Evolutionary conservation across 805 yeast genomes (phyloP), one percentile per base, ranked within the genome.

Genomic region (Saccharomycopsis fermentans): DNA sequence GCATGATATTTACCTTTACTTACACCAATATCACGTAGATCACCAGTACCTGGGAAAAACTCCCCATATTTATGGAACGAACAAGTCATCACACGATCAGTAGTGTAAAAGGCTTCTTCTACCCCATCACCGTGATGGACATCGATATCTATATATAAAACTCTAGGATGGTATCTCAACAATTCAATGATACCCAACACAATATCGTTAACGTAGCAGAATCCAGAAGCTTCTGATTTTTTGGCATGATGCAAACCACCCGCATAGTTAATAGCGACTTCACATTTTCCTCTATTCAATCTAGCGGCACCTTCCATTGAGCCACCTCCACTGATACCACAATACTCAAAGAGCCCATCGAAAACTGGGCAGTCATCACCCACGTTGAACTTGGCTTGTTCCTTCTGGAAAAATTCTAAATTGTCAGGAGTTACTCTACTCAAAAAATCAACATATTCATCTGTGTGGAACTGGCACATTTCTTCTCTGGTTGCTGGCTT

Each of bases 401-500:
- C 97, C 66, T 88, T 89, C 64, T 87, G 81, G 68, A 90, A 89
- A 77, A 84, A 74, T 61, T 90, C 95, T 71, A 90, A 77, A 69
- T 90, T 91, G 70, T 91, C 97, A 6, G 97, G 97, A 16, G 96
- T 84, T 36, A 89, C 97, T 59, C 96, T 77, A 54, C 90, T 84
- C 62, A 91, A 74, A 69, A 94, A 94, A 71, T 94, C 97, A 60
- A 94, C 86, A 71, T 94, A 94, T 71, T 94, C 99, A 71, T 94
- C 98, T 2, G 98, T 90, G 71, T 94, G 99, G 73, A 94, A 92
- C 73, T 92, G 97, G 66, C 96, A 87, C 96, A 94, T 90, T 68
- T 94, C 99, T 72, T 92, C 96, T 69, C 89, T 87, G 17, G 98
- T 91, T 47, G 99, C 99, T 0, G 98, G 97, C 71, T 90, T 91